These are phyloP conservation scores for Camellia japonica DNA, from an alignment of 148 eudicot genomes.

Conservation along the genomic window DNA sequence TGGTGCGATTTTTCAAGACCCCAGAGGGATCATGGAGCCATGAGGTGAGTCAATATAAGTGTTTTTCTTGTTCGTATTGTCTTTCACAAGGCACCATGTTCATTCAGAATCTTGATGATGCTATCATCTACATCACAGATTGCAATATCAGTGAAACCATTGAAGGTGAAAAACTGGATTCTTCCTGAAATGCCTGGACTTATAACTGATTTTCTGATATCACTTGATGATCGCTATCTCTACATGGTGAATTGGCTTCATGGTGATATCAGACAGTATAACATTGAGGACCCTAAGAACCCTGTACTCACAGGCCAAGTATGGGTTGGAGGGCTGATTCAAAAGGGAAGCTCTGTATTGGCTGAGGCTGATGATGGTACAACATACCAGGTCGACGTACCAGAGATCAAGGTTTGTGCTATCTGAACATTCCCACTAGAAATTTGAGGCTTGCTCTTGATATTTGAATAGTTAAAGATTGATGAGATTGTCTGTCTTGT, in stretches of 20 bases:
- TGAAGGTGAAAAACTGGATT: constrained; percentile 94
- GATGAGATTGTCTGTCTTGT: not conserved
- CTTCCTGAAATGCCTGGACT: constrained; percentile 98
- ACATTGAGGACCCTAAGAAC: constrained; percentile 85
- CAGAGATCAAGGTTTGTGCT: constrained; percentile 68
- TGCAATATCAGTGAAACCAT: constrained; percentile 63
- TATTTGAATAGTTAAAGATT: not conserved
- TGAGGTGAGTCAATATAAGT: constrained; percentile 49
- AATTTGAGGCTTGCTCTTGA: not conserved
- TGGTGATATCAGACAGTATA: constrained; percentile 94
- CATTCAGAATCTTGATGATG: not conserved
- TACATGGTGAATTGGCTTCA: constrained; percentile 97
- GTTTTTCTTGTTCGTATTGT: not conserved
- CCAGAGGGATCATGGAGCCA: constrained; percentile 83
- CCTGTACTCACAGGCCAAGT: constrained; percentile 80
- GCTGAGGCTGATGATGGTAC: constrained; percentile 84
- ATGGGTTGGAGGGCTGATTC: constrained; percentile 79
- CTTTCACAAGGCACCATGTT: not conserved
- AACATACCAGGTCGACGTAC: constrained; percentile 80
- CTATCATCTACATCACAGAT: constrained; percentile 35
- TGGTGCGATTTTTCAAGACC: constrained; percentile 88
- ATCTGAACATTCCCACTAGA: not conserved
- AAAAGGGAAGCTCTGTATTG: constrained; percentile 68
- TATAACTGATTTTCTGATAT: constrained; percentile 88
- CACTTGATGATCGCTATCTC: constrained; percentile 85